Evolutionary conservation across 2,329 filamentous ascomycete species (phyloP).

Genomic region (Cylindrodendrum hubeiense): DNA sequence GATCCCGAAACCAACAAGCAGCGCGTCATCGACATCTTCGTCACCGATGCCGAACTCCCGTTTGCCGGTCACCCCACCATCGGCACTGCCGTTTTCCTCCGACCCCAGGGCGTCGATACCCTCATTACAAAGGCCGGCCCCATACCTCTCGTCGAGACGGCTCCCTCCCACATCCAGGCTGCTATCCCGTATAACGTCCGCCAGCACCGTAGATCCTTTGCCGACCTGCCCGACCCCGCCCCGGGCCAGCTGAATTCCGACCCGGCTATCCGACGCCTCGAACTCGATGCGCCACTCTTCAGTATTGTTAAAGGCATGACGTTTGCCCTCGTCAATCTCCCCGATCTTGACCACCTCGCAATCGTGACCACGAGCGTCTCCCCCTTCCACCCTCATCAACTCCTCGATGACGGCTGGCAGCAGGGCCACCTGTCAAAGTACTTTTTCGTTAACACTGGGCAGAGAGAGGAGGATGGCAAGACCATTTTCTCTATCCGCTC

Average conservation of each 20-base stretch:
- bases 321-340: conserved; percentile 75
- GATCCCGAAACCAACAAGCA: conserved; percentile 46
- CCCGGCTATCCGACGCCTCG: conserved; percentile 48
- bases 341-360: conserved; percentile 69
- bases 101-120: conserved; percentile 53
- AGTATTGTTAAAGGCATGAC: conserved; percentile 81
- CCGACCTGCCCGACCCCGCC: conserved; percentile 43
- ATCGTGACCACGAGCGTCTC: conserved; percentile 49
- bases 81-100: conserved; percentile 65
- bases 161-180: conserved; percentile 66
- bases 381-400: conserved; percentile 47
- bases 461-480: conserved; percentile 43
- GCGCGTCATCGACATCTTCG: conserved; percentile 71
- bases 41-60: conserved; percentile 64
- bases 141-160: conserved; percentile 57
- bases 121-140: conserved; percentile 69
- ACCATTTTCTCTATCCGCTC: conserved; percentile 60
- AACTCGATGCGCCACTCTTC: conserved; percentile 61
- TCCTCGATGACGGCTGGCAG: conserved; percentile 69
- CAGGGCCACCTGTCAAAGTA: conserved; percentile 66
- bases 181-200: conserved; percentile 76
- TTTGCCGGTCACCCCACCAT: conserved; percentile 75
- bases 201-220: conserved; percentile 63
- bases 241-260: conserved; percentile 46
- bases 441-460: conserved; percentile 66